Base-by-base conservation (phyloP, 139 green algal species). In the Protoeuglena noctilucae region DNA sequence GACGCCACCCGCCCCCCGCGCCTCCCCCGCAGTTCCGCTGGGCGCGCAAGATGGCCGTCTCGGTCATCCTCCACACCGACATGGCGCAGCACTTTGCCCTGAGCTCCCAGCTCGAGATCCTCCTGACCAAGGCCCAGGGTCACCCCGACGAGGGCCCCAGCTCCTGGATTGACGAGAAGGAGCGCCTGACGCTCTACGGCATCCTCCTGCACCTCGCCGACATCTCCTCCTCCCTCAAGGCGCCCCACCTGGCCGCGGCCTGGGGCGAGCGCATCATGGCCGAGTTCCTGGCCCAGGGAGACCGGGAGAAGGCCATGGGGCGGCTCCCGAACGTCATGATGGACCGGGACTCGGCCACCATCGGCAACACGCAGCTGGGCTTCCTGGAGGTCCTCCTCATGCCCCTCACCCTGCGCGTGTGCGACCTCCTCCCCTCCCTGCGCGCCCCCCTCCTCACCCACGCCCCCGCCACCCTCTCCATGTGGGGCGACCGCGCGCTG, bases 61-160 rank as follows among this genome's bases (percentile, higher is more conserved):
- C 25, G 5, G 28, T 31, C 4, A 60, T 60, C 40, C 26, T 56
- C 19, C 26, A 56, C 53, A 60, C 53, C 25, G 53, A 60, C 53
- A 60, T 60, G 53, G 53, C 53, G 6, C 5, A 31, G 34, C 53
- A 60, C 53, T 60, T 60, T 21, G 30, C 26, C 26, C 53, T 60
- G 21, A 12, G 26, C 7, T 19, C 26, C 28, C 56, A 60, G 19
- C 26, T 60, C 30, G n/a, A 56, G 16, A 60, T 26, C 9, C 9
- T 43, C 9, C 7, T 7, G 34, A 43, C 34, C 9, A 7, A 12
- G 9, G 34, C 34, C 9, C n/a, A n/a, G n/a, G n/a, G n/a, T n/a
- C n/a, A n/a, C n/a, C n/a, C n/a, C n/a, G n/a, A n/a, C n/a, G n/a
- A n/a, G n/a, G n/a, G n/a, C n/a, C n/a, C n/a, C n/a, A n/a, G n/a